Conservation (phyloP, 306 rosid species). For the Vigna radiata region DNA sequence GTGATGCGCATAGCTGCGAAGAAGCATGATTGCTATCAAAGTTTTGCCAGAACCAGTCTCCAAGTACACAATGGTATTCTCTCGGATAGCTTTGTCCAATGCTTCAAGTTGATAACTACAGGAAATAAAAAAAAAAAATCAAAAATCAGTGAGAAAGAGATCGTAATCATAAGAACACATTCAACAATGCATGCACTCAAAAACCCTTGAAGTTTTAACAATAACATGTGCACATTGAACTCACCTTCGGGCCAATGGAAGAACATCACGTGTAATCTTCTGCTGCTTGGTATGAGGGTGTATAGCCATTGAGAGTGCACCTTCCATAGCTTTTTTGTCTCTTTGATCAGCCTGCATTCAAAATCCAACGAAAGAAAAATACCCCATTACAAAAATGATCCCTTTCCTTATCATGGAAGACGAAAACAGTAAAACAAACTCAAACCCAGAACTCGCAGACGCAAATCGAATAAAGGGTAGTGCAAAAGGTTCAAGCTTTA, state of each 20-base stretch:
- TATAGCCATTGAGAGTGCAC: conserved; percentile 38
- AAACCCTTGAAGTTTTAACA: not conserved
- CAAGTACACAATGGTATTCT: conserved; percentile 75
- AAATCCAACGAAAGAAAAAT: not conserved
- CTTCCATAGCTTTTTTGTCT: conserved; percentile 41
- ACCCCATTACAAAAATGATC: not conserved
- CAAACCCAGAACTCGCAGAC: not conserved
- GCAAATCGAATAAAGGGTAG: not conserved
- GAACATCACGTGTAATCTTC: conserved; percentile 46
- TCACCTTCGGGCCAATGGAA: conserved; percentile 80
- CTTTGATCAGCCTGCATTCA: not conserved
- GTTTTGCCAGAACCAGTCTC: conserved; percentile 97
- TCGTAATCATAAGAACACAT: not conserved
- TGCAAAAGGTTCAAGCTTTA: not conserved
- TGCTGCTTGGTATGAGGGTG: conserved; percentile 5
- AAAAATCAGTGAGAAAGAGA: not conserved
- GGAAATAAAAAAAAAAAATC: not conserved
- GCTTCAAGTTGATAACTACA: conserved; percentile 90
- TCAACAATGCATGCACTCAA: not conserved
- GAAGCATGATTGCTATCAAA: conserved; percentile 87
- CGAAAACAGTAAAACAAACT: not conserved
- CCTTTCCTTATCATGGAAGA: not conserved
- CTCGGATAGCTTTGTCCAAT: conserved; percentile 60
- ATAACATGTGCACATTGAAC: not conserved
- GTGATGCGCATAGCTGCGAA: conserved; percentile 68